Percentiles rank a stretch among this genome's conserved stretches.
Conservation (phyloP, 305 asterid genomes). For the Solanum hybrid region DNA sequence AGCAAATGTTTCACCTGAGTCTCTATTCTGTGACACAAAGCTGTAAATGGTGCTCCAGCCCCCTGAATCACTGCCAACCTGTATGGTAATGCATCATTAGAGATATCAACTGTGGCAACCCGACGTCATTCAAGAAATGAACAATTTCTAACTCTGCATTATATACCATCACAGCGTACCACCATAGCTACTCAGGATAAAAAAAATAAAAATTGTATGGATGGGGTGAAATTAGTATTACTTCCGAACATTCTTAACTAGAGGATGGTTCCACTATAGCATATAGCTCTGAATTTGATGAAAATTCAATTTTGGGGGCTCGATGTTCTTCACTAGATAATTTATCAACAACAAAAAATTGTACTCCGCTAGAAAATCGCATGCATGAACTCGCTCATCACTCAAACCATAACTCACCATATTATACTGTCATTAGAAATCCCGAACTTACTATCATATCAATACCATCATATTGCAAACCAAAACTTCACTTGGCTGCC, state of each 20-base stretch:
- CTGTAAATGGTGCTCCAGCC: conserved; percentile 65
- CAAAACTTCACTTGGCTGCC: neutral
- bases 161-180: neutral
- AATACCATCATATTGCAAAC: neutral
- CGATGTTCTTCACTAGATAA: neutral
- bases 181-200: neutral
- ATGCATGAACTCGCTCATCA: neutral
- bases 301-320: neutral
- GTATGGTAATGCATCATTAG: conserved; percentile 9
- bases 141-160: neutral
- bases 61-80: conserved; percentile 76
- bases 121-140: neutral
- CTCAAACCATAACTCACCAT: neutral
- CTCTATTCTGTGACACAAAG: conserved; percentile 46
- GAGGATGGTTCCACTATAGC: neutral
- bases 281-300: neutral
- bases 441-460: neutral
- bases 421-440: neutral
- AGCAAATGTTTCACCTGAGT: conserved; percentile 53
- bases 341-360: neutral
- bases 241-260: neutral
- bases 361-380: neutral
- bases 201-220: neutral
- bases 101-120: neutral
- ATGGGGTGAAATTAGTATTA: neutral